Evolutionary conservation across 1,139 yeast species (phyloP), one percentile per base, ranked within the genome.

Genomic region (Taphrina flavorubra): DNA sequence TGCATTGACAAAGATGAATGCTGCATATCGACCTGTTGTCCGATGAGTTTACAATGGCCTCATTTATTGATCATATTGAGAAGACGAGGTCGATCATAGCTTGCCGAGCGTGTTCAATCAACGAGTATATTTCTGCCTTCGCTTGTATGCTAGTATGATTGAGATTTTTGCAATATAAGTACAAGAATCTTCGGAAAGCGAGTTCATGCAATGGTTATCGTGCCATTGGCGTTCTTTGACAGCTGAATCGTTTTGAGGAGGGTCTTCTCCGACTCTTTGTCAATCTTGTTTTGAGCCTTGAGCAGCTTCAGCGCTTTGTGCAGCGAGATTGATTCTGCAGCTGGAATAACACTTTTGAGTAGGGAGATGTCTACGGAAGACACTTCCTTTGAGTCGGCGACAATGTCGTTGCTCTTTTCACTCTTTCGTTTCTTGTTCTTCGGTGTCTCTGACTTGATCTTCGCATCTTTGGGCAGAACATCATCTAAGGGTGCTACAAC

Each of bases 201-300:
- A n/a, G 36, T 16, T 53, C 42, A 53, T 34, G 42, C 8, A 11
- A 53, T 8, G 36, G 34, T 13, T 7, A 56, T 13, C 13, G 47
- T 10, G 8, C 62, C 62, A 42, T 66, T 39, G 6, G 65, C 51
- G 14, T n/a, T 49, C 20, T 44, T 51, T 4, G 36, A 16, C 11
- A 58, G 34, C 16, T 14, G 34, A 3, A 66, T n/a, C 14, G 51
- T 55, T 13, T 69, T 67, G 57, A 65, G 51, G 18, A 57, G 64
- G 16, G 69, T 65, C 69, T 70, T 71, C 37, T 68, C 72, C 36
- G 56, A 47, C 42, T 70, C 72, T 47, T 68, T 58, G 58, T 71
- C 68, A 20, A 55, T 57, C 37, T 58, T 66, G 49, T 68, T 69
- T 16, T 70, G 46, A 13, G 62, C 51, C 39, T 53, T 66, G 42